These are phyloP conservation scores for Cladophialophora exuberans DNA, from an alignment of 2,329 filamentous ascomycete genomes.

Conservation along the genomic window DNA sequence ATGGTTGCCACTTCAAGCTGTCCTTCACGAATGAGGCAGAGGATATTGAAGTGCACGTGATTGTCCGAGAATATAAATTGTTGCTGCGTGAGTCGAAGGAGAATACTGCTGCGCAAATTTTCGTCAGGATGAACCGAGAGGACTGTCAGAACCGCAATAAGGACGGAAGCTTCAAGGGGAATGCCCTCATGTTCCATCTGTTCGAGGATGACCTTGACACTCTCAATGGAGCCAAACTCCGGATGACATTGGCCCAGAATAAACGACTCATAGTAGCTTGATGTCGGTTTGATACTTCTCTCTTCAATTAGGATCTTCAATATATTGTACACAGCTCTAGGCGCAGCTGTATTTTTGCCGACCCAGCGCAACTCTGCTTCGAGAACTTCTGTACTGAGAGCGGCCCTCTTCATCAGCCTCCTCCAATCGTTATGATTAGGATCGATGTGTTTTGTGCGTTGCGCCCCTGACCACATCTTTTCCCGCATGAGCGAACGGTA, in stretches of 20 bases:
- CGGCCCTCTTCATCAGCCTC: slow-evolving; percentile 7
- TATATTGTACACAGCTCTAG: slow-evolving; percentile 30
- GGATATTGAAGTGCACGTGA: slow-evolving; percentile 68
- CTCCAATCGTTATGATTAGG: background rate
- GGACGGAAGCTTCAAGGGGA: slow-evolving; percentile 66
- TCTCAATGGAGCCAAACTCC: slow-evolving; percentile 65
- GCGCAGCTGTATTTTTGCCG: slow-evolving; percentile 19
- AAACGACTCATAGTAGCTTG: slow-evolving; percentile 68
- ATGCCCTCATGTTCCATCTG: slow-evolving; percentile 71
- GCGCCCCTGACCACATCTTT: background rate
- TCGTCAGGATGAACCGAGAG: slow-evolving; percentile 87
- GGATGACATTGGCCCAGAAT: slow-evolving; percentile 71
- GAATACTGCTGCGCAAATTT: slow-evolving; percentile 68
- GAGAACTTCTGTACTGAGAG: slow-evolving; percentile 20
- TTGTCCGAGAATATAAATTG: slow-evolving; percentile 69
- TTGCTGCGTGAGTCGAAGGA: slow-evolving; percentile 65
- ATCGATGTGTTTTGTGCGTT: slow-evolving; percentile 5
- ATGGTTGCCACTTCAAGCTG: slow-evolving; percentile 80
- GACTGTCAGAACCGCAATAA: slow-evolving; percentile 71
- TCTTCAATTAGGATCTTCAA: slow-evolving; percentile 44
- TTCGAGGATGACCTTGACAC: slow-evolving; percentile 65
- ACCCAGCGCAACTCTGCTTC: slow-evolving; percentile 27
- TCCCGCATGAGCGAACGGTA: background rate
- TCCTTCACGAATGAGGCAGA: slow-evolving; percentile 77
- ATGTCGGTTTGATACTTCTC: slow-evolving; percentile 41